Base-by-base conservation (phyloP, 129 eudicot species). In the Pulicaria dysenterica region DNA sequence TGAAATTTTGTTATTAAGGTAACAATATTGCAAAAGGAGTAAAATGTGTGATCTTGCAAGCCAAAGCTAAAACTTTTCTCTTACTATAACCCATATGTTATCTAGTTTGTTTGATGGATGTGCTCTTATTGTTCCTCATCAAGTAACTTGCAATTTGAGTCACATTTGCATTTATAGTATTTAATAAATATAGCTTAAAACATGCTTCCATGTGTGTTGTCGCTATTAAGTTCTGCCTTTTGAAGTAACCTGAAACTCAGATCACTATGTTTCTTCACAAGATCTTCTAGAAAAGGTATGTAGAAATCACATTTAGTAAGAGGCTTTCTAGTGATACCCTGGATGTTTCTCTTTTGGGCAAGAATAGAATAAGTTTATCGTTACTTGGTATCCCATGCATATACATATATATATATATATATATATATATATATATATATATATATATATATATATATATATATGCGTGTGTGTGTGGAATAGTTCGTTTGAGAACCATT, bases 211-310 rank as follows among this genome's bases (percentile, higher is more conserved):
- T 11, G 72, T 67, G 37, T 67, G 57, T 67, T 41, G 42, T 47
- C 16, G 19, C 31, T 46, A 31, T 67, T 9, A 38, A 67, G 58
- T 4, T 67, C 8, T 47, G 31, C 72, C 3, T 47, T 67, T 47
- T 67, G 72, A 67, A 67, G 58, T 46, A 67, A 47, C 16, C 19
- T 31, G 42, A 57, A 24, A 47, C 57, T 47, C 6, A 15, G 70
- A 55, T 65, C 54, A 24, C 42, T 44, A 46, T 12, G 31, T n/a
- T 12, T 24, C 55, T 34, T 66, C 42, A 36, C 42, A 34, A 34
- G 13, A 66, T 24, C 72, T 31, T 66, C 55, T 31, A 67, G 31
- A 49, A 49, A 47, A 34, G 72, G 42, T 47, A 46, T 67, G 7
- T 15, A 39, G 31, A 24, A 24, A 24, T 24, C 31, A 24, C 31